These are phyloP conservation scores for Candolleomyces eurysporus DNA, from an alignment of 768 basidiomycete species.

Conservation along the genomic window DNA sequence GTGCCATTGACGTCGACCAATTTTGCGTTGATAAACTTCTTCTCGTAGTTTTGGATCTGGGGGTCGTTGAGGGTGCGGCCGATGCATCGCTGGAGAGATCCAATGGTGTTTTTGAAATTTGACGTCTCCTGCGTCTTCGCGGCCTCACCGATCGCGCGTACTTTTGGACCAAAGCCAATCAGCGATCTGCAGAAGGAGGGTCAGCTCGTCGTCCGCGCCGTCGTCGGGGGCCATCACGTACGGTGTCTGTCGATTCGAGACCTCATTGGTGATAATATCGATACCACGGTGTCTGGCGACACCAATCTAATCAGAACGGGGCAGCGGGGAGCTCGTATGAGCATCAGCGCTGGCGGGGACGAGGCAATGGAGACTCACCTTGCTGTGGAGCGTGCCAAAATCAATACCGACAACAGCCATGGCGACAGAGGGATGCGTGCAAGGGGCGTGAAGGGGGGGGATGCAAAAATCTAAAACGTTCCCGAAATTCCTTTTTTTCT, in stretches of 20 bases:
- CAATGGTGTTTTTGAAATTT: conserved; percentile 97
- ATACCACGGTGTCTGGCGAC: conserved; percentile 95
- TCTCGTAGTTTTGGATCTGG: conserved; percentile 81
- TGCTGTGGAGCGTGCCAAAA: conserved; percentile 87
- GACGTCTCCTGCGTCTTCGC: conserved; percentile 98
- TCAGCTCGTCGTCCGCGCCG: background rate
- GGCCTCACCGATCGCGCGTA: conserved; percentile 88
- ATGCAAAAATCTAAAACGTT: conserved; percentile 7
- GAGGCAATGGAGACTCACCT: conserved; percentile 43
- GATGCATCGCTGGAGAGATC: conserved; percentile 86
- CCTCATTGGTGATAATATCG: conserved; percentile 98
- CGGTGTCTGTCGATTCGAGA: conserved; percentile 96
- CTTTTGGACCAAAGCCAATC: conserved; percentile 59
- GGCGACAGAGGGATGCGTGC: conserved; percentile 20
- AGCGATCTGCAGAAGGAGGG: conserved; percentile 57
- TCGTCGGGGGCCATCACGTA: conserved; percentile 39
- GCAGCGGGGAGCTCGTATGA: background rate
- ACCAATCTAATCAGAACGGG: conserved; percentile 63
- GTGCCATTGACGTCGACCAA: conserved; percentile 82
- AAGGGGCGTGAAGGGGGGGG: conserved; percentile 6
- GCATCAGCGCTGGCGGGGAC: background rate
- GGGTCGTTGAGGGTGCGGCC: conserved; percentile 79
- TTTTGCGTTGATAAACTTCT: conserved; percentile 86
- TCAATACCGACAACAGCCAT: conserved; percentile 97
- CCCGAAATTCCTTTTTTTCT: conserved; percentile 12